phyloP scores from a whole-genome alignment of 495 filamentous ascomycete genomes.

The Monascus purpureus region DNA sequence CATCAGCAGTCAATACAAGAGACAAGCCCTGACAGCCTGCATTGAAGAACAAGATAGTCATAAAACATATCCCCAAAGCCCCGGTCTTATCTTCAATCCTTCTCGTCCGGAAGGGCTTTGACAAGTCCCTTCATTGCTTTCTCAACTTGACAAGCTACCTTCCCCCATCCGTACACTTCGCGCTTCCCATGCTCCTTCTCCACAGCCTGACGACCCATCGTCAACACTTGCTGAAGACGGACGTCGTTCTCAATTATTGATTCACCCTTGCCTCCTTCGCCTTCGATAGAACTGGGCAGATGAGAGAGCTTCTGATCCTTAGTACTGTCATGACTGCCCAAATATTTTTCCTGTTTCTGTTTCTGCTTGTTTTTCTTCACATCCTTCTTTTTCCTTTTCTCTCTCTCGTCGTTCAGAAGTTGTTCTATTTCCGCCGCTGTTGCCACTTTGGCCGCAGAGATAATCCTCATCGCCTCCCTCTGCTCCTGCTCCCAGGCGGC shows the following conservation, averaged over 20 bases:
- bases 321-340: background rate
- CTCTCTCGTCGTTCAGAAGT: background rate
- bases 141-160: background rate
- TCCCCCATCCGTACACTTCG: background rate
- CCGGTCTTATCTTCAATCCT: background rate
- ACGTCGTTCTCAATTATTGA: background rate
- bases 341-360: background rate
- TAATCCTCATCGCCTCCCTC: background rate
- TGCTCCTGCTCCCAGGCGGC: background rate
- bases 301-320: no score
- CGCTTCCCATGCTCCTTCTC: background rate
- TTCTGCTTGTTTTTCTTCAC: background rate
- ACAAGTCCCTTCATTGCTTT: background rate
- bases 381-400: background rate
- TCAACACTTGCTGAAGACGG: background rate
- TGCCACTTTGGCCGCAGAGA: background rate
- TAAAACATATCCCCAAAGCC: no score
- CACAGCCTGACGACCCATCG: background rate
- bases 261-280: background rate
- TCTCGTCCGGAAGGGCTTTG: background rate
- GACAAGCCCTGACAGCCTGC: no score
- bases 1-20: no score
- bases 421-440: background rate
- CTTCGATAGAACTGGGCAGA: no score
- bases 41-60: no score